A percentile compares a stretch with the other conserved stretches of the same genome.
Conservation (phyloP, 2,329 filamentous ascomycete genomes). For the Neonectria hederae region DNA sequence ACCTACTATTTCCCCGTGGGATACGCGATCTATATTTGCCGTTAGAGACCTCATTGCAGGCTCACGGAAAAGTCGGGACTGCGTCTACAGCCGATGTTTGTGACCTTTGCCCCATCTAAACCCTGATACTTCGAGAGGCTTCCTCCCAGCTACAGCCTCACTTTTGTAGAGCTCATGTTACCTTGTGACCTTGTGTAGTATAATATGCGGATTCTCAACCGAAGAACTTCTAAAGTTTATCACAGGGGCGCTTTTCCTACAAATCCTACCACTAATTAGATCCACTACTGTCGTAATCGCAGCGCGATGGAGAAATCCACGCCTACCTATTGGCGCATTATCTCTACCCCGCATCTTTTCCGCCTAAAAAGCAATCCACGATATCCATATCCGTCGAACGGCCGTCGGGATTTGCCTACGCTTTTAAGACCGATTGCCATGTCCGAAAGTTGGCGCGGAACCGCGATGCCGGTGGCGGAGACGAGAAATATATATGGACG, state of each 20-base stretch:
- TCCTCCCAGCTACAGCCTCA: neutral
- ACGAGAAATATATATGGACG: neutral
- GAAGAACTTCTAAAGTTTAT: neutral
- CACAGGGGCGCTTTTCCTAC: neutral
- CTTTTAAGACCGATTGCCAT: neutral
- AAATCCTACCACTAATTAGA: neutral
- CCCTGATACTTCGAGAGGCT: too few relatives aligned
- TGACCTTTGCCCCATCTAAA: too few relatives aligned
- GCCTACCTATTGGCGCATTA: neutral
- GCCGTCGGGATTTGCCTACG: neutral
- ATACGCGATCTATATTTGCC: too few relatives aligned
- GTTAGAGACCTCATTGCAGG: too few relatives aligned
- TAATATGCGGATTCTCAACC: neutral
- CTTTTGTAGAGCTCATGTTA: neutral
- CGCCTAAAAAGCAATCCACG: neutral
- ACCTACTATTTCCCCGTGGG: too few relatives aligned
- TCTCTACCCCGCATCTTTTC: neutral
- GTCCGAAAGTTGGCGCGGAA: neutral
- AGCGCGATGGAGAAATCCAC: neutral
- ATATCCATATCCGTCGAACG: neutral
- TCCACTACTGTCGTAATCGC: neutral
- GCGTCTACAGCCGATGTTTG: too few relatives aligned
- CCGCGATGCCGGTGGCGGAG: neutral
- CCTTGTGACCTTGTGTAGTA: neutral
- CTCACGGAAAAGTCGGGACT: too few relatives aligned